Base-by-base conservation (phyloP, 805 yeast genomes). In the Yamadazyma akitaensis region DNA sequence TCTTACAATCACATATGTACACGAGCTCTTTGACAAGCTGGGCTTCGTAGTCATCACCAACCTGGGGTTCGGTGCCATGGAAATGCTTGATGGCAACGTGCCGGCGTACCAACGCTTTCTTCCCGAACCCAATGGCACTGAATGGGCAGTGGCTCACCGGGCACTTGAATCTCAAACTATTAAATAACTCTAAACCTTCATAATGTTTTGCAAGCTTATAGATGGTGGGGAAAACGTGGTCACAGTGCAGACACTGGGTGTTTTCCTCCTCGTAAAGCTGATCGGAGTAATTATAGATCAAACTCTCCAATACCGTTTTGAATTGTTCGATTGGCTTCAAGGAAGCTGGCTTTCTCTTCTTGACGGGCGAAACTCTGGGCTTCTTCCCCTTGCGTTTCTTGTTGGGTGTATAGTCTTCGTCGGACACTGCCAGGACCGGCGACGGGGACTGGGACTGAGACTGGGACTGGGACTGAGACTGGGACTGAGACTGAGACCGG, bases 91-190 rank as follows among this genome's bases (percentile, higher is more conserved):
- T 38, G 13, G 60, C 55, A 1, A 61, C 51, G 43, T 67, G 72
- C 36, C 63, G 63, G 33, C 69, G 51, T 28, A 66, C 52, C 35
- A 57, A 53, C 3, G 62, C 61, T 41, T 60, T 65, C 38, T 64
- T 62, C 33, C 57, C 56, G 40, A 59, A 60, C 1, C 70, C 71
- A 35, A 67, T 57, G 2, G 60, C 40, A 33, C 53, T 51, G 57
- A 63, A 61, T 2, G 70, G 68, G 38, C 72, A 67, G 12, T 53
- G 51, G 12, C 49, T 42, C 1, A 63, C 58, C 1, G 69, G 69
- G 49, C 72, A 67, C 21, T 53, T 51, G 43, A 47, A 52, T 30
- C 44, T 47, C n/a, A 48, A 54, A 10, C 44, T 10, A 13, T 57
- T 49, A 18, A 49, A 49, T 6, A 59, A 36, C 26, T 54, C 47